phyloP scores from a whole-genome alignment of 768 basidiomycete genomes.

The Crassisporium funariophilum region DNA sequence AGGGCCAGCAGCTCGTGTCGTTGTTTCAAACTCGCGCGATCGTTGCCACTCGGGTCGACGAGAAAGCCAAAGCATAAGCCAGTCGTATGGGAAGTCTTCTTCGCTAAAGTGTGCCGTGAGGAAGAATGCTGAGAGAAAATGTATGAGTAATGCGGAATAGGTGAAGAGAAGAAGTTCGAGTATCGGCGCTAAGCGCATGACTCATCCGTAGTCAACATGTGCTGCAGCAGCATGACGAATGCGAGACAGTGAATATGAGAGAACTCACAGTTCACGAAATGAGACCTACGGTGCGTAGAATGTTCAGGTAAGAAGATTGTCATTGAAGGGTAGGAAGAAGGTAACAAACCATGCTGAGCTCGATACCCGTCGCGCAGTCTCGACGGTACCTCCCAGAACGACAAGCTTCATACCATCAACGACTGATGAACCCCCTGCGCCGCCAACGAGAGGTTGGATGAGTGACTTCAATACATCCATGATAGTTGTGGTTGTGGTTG shows the following conservation, averaged over 20 bases:
- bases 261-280: constrained; percentile 83
- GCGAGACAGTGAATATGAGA: constrained; percentile 1
- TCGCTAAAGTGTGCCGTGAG: constrained; percentile 89
- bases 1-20: constrained; percentile 70
- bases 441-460: constrained; percentile 78
- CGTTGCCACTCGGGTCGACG: constrained; percentile 86
- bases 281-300: constrained; percentile 63
- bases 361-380: constrained; percentile 80
- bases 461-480: constrained; percentile 86
- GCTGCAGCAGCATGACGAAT: not conserved
- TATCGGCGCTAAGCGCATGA: constrained; percentile 9
- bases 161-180: constrained; percentile 2
- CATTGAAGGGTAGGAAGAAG: not conserved
- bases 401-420: constrained; percentile 91
- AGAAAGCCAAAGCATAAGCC: constrained; percentile 90
- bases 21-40: constrained; percentile 87
- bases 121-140: constrained; percentile 64
- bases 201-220: constrained; percentile 10
- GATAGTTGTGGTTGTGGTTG: constrained; percentile 4
- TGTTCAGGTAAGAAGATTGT: not conserved
- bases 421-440: constrained; percentile 73
- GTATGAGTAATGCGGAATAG: constrained; percentile 12
- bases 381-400: constrained; percentile 85
- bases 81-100: constrained; percentile 89
- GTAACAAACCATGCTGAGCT: constrained; percentile 77